Base-by-base conservation (phyloP, 345 rosid species). In the Citrus unshiu region DNA sequence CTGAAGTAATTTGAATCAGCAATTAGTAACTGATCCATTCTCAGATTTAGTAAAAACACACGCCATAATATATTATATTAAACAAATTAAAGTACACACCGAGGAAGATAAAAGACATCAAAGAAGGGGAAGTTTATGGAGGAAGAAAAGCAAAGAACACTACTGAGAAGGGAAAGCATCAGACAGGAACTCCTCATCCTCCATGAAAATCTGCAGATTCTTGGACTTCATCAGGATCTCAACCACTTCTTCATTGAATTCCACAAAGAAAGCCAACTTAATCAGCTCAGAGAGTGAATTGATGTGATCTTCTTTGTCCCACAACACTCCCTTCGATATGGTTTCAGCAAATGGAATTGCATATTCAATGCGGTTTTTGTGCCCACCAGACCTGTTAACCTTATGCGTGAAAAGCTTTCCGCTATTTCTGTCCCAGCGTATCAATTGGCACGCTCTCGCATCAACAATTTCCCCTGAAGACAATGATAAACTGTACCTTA, bases 401-500 rank as follows among this genome's bases (percentile, higher is more conserved):
- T 85, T 88, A 84, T 87, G 88, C n/a, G 78, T 75, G 76, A 81
- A 86, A 57, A 91, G 30, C 62, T 82, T 86, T 2, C 83, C 83
- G 39, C 78, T 74, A 82, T 83, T 84, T 80, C 72, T 88, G n/a
- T 91, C 92, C 93, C 95, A 91, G 25, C 91, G 88, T 30, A 86
- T 62, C 89, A 81, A 81, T 72, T 61, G 59, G 75, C 80, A 83
- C 5, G 86, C 82, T 19, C 30, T 29, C 4, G 59, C 89, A 0
- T 80, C 37, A 61, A 84, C 66, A 29, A 62, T 77, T 82, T 86
- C 72, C 51, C 89, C 89, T 0, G 88, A 84, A 8, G 90, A 89
- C 21, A 86, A 73, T 22, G 73, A 27, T 77, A 89, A 75, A 51
- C 59, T 80, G 58, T 87, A 90, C 60, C 81, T 82, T 9, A 84